phyloP scores from a whole-genome alignment of 441 rosid genomes.

The Syzygium malaccense region DNA sequence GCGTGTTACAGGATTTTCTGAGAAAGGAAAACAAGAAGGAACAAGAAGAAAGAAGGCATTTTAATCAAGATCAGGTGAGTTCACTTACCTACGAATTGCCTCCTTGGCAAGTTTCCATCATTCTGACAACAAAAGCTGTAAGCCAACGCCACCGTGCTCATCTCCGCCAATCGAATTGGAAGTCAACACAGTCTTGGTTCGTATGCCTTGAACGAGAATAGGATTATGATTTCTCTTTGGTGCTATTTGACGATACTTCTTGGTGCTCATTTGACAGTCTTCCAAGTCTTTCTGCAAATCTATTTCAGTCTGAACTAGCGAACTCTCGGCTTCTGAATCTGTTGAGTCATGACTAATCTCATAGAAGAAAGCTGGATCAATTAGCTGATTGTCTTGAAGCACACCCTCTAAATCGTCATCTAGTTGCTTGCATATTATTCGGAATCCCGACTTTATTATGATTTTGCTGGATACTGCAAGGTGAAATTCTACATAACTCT shows the following conservation, averaged over 20 bases:
- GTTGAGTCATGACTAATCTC: neutral
- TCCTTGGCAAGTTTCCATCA: neutral
- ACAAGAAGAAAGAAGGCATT: neutral
- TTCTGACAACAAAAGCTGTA: neutral
- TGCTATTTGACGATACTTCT: neutral
- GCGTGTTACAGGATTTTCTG: too few relatives aligned
- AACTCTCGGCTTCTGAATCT: neutral
- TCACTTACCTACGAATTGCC: neutral
- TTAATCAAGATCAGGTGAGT: neutral
- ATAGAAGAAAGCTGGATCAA: neutral
- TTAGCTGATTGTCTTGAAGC: neutral
- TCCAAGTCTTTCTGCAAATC: neutral
- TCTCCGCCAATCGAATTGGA: fast-evolving
- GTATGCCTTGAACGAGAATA: neutral
- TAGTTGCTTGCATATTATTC: neutral
- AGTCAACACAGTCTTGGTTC: neutral
- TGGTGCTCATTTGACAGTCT: neutral
- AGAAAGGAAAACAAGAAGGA: neutral
- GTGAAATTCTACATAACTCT: too few relatives aligned
- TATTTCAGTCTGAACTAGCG: neutral
- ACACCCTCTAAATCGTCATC: neutral
- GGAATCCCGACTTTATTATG: neutral
- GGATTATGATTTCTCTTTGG: neutral
- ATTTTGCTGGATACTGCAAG: neutral
- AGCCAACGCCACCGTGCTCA: neutral